Conservation (phyloP, 208 protist species). For the Acanthamoeba lenticulata region DNA sequence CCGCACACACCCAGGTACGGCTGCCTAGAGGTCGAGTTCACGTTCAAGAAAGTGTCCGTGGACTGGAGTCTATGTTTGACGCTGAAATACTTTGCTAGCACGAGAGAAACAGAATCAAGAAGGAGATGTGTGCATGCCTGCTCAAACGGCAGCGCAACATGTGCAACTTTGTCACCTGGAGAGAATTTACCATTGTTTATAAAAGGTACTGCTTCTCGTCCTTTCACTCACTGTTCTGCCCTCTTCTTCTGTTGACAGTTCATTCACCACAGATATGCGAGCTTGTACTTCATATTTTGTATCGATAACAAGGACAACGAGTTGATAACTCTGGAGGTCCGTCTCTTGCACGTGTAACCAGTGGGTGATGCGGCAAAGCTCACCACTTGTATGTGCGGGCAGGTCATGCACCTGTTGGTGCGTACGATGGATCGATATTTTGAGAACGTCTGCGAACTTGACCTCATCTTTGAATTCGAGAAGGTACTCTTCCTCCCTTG, state of each 20-base stretch:
- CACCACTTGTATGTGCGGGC: constrained; percentile 94
- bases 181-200: constrained; percentile 43
- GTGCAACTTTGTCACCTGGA: constrained; percentile 55
- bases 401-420: constrained; percentile 76
- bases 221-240: neutral
- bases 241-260: too few species aligned
- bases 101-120: constrained; percentile 9
- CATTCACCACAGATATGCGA: constrained; percentile 94
- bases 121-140: neutral
- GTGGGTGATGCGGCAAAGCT: constrained; percentile 85
- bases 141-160: neutral
- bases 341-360: neutral
- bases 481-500: constrained; percentile 80
- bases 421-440: constrained; percentile 99
- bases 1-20: constrained; percentile 94
- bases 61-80: neutral
- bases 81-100: neutral
- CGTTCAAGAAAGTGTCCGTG: neutral
- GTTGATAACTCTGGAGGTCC: constrained; percentile 94
- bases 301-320: constrained; percentile 99
- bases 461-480: constrained; percentile 99
- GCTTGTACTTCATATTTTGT: constrained; percentile 98
- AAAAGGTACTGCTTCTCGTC: neutral
- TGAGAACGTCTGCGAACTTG: constrained; percentile 99
- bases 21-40: too few species aligned